These are phyloP conservation scores for Geotrichum bryndzae DNA, from an alignment of 1,139 yeast species.

Conservation along the genomic window DNA sequence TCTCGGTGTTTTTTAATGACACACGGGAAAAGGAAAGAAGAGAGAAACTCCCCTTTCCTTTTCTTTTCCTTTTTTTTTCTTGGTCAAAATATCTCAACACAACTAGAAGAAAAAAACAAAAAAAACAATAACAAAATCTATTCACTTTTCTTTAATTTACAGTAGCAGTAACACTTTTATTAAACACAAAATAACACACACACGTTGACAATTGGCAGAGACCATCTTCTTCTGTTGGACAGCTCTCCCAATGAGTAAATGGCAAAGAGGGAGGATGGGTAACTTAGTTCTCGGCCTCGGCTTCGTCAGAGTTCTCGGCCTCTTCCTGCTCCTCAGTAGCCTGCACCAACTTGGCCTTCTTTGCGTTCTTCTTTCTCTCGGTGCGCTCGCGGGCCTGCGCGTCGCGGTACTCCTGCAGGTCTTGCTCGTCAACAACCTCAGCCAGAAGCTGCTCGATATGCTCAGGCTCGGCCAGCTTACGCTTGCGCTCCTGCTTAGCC, in stretches of 20 bases:
- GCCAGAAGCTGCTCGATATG: constrained; percentile 70
- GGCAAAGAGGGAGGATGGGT: background rate
- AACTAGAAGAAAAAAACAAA: background rate
- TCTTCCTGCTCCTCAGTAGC: constrained; percentile 17
- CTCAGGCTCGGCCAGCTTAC: constrained; percentile 39
- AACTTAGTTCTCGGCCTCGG: background rate
- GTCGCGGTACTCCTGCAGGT: constrained; percentile 38
- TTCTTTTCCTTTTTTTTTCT: background rate
- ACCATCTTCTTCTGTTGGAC: background rate
- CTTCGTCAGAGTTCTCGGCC: background rate
- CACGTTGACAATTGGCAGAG: background rate
- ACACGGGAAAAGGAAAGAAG: too few relatives aligned
- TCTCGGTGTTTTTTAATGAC: too few relatives aligned
- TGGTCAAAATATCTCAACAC: background rate
- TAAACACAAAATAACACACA: background rate
- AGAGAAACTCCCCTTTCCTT: background rate
- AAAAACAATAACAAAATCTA: background rate
- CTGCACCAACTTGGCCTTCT: constrained; percentile 22
- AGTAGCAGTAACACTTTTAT: background rate
- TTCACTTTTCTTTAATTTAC: background rate
- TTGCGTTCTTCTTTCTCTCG: constrained; percentile 28
- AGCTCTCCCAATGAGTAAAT: background rate
- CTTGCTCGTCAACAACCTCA: constrained; percentile 71
- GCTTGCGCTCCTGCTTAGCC: constrained; percentile 35
- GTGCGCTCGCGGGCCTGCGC: constrained; percentile 34